Evolutionary conservation across 352 stramenopile species (phyloP).

Genomic region (Pythium aquatile): DNA sequence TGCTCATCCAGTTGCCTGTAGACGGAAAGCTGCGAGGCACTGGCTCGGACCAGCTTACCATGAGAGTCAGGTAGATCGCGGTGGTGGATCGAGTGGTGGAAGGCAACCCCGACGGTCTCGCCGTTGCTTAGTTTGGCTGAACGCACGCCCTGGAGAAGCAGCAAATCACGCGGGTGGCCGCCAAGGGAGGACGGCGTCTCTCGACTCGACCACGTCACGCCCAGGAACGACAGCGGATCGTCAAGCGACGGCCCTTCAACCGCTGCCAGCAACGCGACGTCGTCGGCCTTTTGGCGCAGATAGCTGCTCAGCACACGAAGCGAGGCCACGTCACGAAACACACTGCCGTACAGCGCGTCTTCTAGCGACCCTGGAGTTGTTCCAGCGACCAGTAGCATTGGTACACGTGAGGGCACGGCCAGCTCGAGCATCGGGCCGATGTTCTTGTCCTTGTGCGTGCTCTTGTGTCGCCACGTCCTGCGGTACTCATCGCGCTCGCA

Average conservation of each 20-base stretch:
- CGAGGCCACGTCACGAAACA: constrained; percentile 39
- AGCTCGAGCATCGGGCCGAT: not conserved
- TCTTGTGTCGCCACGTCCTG: constrained; percentile 13
- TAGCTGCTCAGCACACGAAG: constrained; percentile 33
- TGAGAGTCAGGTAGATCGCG: constrained; percentile 33
- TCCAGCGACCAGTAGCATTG: constrained; percentile 27
- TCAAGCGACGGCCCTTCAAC: constrained; percentile 27
- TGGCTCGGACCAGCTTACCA: constrained; percentile 38
- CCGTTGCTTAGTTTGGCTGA: constrained; percentile 11
- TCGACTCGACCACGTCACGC: constrained; percentile 27
- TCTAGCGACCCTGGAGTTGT: constrained; percentile 44
- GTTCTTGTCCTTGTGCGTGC: not conserved
- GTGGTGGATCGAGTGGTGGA: constrained; percentile 49
- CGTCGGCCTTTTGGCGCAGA: constrained; percentile 31
- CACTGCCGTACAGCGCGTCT: constrained; percentile 49
- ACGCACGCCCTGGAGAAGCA: not conserved
- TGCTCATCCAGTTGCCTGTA: constrained; percentile 44
- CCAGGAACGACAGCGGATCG: constrained; percentile 39
- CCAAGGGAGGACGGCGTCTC: not conserved
- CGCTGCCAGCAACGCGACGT: constrained; percentile 27
- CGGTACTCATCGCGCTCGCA: constrained; percentile 25
- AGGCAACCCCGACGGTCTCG: constrained; percentile 44
- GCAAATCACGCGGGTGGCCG: not conserved
- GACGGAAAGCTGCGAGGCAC: constrained; percentile 36
- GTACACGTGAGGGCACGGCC: not conserved